These are phyloP conservation scores for Rosa hybrid DNA, from an alignment of 331 rosid species.

Conservation along the genomic window DNA sequence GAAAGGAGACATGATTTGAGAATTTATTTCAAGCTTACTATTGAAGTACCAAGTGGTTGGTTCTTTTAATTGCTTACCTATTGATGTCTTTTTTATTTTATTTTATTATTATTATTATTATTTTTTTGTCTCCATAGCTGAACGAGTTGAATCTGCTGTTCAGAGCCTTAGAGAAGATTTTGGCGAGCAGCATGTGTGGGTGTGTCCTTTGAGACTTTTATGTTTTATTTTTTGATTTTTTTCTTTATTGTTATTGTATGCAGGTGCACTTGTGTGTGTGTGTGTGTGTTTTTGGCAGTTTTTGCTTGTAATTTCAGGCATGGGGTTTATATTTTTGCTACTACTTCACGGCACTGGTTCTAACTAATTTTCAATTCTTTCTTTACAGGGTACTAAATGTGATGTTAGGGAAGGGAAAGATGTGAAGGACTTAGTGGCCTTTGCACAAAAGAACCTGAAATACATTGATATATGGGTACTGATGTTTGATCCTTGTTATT, in stretches of 20 bases:
- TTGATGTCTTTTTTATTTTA: neutral
- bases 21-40: conserved; percentile 11
- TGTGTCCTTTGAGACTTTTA: conserved; percentile 60
- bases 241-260: neutral
- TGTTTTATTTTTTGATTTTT: neutral
- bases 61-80: conserved; percentile 21
- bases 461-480: conserved; percentile 91
- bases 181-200: conserved; percentile 98
- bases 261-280: neutral
- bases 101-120: neutral
- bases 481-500: conserved; percentile 21
- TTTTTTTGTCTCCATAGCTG: conserved; percentile 41
- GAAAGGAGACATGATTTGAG: neutral
- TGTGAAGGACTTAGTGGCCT: conserved; percentile 77
- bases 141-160: conserved; percentile 68
- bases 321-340: conserved; percentile 23
- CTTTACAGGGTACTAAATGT: conserved; percentile 73
- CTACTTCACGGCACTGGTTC: conserved; percentile 15
- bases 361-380: conserved; percentile 21
- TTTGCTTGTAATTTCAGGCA: neutral
- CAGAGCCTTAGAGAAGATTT: conserved; percentile 60
- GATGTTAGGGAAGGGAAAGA: conserved; percentile 84
- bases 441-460: conserved; percentile 67
- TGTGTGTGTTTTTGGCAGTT: neutral
- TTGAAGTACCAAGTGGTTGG: conserved; percentile 12